These are phyloP conservation scores for Ophiostoma australiae DNA, from an alignment of 2,329 filamentous ascomycete genomes.

Conservation along the genomic window DNA sequence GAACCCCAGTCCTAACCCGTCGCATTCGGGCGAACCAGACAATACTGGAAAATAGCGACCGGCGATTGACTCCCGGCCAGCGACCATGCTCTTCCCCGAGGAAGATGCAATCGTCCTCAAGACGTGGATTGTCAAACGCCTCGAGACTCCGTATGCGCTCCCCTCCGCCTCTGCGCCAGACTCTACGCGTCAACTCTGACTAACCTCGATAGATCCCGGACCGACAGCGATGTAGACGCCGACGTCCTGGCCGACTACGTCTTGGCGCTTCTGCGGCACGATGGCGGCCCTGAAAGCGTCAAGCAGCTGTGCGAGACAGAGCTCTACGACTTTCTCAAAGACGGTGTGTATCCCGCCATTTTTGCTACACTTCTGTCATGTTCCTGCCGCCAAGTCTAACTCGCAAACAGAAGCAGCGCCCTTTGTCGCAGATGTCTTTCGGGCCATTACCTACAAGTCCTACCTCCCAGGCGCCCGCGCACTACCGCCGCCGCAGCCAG, in stretches of 20 bases:
- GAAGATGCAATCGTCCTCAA: slow-evolving; percentile 61
- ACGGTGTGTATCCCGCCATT: slow-evolving; percentile 43
- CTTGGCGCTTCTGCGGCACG: slow-evolving; percentile 68
- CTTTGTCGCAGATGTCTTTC: slow-evolving; percentile 69
- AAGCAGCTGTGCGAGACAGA: slow-evolving; percentile 64
- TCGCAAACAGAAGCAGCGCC: slow-evolving; percentile 45
- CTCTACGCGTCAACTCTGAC: background rate
- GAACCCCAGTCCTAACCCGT: background rate
- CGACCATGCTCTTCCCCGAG: slow-evolving; percentile 57
- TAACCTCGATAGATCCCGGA: slow-evolving; percentile 57
- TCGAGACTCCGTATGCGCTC: slow-evolving; percentile 64
- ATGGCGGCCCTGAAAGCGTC: slow-evolving; percentile 60
- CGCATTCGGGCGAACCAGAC: slow-evolving; percentile 2
- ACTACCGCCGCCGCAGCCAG: background rate
- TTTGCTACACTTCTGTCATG: background rate
- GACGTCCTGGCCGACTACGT: slow-evolving; percentile 82
- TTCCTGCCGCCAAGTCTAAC: background rate
- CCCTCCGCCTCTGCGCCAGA: background rate
- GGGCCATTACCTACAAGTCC: slow-evolving; percentile 57
- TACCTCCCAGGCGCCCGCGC: slow-evolving; percentile 39
- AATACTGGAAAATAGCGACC: background rate
- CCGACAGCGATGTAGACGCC: slow-evolving; percentile 73
- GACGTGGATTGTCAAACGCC: slow-evolving; percentile 70
- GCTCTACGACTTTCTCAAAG: slow-evolving; percentile 69
- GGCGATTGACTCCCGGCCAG: background rate